Conservation (phyloP, 345 rosid species). For the Melaleuca alternifolia region DNA sequence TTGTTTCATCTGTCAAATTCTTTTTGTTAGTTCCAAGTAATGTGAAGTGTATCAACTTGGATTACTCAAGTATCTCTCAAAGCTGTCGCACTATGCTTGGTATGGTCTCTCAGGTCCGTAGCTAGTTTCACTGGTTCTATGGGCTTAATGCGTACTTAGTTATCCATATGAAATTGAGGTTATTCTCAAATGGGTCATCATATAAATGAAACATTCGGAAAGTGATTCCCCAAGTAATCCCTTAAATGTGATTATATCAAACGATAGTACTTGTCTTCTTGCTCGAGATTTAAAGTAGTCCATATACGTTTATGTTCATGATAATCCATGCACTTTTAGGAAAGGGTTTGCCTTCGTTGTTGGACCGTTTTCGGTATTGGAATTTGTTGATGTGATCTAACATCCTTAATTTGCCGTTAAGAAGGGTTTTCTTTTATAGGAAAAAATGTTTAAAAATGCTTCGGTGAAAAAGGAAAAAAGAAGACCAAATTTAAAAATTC, state of each 20-base stretch:
- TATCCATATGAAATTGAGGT: background rate
- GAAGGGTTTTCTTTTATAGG: background rate
- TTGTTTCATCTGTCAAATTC: background rate
- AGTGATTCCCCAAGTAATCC: background rate
- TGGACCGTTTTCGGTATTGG: background rate
- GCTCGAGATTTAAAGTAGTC: background rate
- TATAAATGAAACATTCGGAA: background rate
- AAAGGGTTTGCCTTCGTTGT: background rate
- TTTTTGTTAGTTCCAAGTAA: background rate
- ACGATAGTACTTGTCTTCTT: too few relatives aligned
- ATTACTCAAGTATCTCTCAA: background rate
- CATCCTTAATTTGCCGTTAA: background rate
- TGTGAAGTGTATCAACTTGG: background rate
- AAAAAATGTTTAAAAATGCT: background rate
- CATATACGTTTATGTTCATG: background rate
- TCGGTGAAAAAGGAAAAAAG: background rate
- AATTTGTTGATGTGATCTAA: background rate
- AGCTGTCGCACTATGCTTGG: background rate
- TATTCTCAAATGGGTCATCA: background rate
- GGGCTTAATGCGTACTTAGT: background rate
- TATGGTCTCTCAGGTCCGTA: background rate
- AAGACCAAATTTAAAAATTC: background rate
- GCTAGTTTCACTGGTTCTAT: background rate
- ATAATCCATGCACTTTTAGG: background rate
- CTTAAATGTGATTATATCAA: too few relatives aligned